These are phyloP conservation scores for Cladosporium sp. DNA, from an alignment of 2,329 filamentous ascomycete genomes.

Conservation along the genomic window DNA sequence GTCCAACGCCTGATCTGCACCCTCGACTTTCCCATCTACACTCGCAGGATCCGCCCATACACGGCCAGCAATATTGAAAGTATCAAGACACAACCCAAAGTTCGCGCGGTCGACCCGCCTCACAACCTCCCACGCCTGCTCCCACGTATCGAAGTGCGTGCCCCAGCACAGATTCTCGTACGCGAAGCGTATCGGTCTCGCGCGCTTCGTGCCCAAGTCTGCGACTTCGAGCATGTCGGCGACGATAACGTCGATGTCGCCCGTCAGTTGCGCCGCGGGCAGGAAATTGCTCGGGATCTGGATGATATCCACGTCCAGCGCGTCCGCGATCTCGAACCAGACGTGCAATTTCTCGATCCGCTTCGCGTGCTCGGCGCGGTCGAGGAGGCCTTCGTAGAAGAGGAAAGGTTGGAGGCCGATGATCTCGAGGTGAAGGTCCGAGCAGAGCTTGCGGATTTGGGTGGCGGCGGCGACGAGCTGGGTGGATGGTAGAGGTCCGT, in stretches of 20 bases:
- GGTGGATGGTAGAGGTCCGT: conserved; percentile 42
- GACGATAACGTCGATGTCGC: conserved; percentile 57
- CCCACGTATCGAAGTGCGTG: conserved; percentile 70
- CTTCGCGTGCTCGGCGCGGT: conserved; percentile 58
- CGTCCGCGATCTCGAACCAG: conserved; percentile 69
- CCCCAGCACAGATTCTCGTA: conserved; percentile 76
- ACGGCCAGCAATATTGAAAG: conserved; percentile 72
- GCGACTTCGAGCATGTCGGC: conserved; percentile 64
- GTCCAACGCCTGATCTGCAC: conserved; percentile 57
- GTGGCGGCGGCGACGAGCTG: conserved; percentile 58
- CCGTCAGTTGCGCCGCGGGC: conserved; percentile 51
- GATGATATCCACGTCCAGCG: conserved; percentile 68
- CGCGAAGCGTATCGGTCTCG: conserved; percentile 61
- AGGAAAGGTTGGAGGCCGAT: conserved; percentile 74
- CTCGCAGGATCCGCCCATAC: conserved; percentile 69
- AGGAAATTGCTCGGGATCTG: conserved; percentile 74
- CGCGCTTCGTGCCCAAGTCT: conserved; percentile 58
- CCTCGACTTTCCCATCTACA: conserved; percentile 50
- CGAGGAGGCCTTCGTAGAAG: conserved; percentile 72
- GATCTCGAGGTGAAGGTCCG: conserved; percentile 56
- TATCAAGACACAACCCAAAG: conserved; percentile 76
- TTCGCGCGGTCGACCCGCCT: conserved; percentile 64
- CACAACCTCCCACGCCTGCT: conserved; percentile 68
- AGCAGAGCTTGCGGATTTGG: conserved; percentile 58
- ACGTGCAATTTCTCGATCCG: conserved; percentile 64